phyloP scores from a whole-genome alignment of 768 basidiomycete genomes.

The Tylopilus rubrobrunneus region DNA sequence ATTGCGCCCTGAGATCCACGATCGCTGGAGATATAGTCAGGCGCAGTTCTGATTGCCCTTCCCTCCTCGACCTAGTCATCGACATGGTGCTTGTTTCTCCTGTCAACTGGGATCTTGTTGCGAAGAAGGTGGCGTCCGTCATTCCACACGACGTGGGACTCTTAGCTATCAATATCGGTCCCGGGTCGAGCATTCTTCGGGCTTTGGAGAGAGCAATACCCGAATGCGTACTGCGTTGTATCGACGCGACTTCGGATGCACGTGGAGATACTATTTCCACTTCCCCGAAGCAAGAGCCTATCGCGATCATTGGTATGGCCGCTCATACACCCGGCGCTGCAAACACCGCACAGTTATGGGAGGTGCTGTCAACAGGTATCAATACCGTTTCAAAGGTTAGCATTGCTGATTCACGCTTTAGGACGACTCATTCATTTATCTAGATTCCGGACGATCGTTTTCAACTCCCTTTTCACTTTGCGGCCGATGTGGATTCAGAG shows the following conservation, averaged over 20 bases:
- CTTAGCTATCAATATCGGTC: constrained; percentile 48
- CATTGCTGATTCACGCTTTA: background rate
- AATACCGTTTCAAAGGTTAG: constrained; percentile 57
- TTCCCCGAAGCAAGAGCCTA: constrained; percentile 40
- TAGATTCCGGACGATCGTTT: constrained; percentile 67
- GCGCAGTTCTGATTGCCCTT: constrained; percentile 15
- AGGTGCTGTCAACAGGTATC: constrained; percentile 50
- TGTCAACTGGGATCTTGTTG: constrained; percentile 50
- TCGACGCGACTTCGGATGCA: constrained; percentile 13
- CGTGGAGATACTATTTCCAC: background rate
- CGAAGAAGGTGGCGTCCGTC: constrained; percentile 25
- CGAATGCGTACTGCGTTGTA: constrained; percentile 12
- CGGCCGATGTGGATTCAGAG: constrained; percentile 6
- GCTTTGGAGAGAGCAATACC: constrained; percentile 36
- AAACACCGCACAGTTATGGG: constrained; percentile 50
- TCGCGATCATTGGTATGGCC: constrained; percentile 74
- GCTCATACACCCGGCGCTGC: constrained; percentile 50
- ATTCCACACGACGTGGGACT: constrained; percentile 19
- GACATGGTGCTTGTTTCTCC: constrained; percentile 43
- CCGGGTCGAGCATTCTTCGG: constrained; percentile 39
- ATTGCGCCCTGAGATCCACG: constrained; percentile 46
- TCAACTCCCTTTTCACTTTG: constrained; percentile 38
- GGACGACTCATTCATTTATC: constrained; percentile 1
- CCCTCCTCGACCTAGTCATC: constrained; percentile 39
- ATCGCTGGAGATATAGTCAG: constrained; percentile 37